Conservation (phyloP, 805 yeast species). For the Komagataella mondaviorum region DNA sequence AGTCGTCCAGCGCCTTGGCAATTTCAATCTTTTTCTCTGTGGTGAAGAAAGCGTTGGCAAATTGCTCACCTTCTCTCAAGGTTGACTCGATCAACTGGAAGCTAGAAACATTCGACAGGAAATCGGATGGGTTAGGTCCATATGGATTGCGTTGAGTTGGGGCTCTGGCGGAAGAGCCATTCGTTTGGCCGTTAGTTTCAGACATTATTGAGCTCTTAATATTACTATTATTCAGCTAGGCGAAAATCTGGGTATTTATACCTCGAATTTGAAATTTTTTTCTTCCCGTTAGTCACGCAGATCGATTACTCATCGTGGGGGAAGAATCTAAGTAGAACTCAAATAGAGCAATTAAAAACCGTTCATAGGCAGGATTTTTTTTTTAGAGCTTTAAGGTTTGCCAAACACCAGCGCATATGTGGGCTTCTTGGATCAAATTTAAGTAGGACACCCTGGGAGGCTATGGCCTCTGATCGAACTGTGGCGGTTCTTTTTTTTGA, state of each 20-base stretch:
- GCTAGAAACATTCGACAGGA: constrained; percentile 72
- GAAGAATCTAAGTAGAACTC: background rate
- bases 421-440: background rate
- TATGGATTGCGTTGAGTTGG: constrained; percentile 53
- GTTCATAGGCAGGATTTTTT: background rate
- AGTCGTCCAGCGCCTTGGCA: constrained; percentile 93
- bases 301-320: background rate
- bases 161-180: constrained; percentile 7
- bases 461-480: no score
- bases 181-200: background rate
- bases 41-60: constrained; percentile 91
- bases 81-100: constrained; percentile 94
- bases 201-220: background rate
- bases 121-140: constrained; percentile 93
- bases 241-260: background rate
- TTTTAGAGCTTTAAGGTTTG: background rate
- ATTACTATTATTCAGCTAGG: background rate
- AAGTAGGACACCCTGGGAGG: no score
- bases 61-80: constrained; percentile 96
- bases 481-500: background rate
- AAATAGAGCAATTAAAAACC: background rate
- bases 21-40: constrained; percentile 94
- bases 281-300: background rate
- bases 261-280: background rate
- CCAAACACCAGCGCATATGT: background rate